A percentile compares a stretch with the other conserved stretches of the same genome.
Conservation (phyloP, 2,329 filamentous ascomycete species). For the Davidsoniella australis region DNA sequence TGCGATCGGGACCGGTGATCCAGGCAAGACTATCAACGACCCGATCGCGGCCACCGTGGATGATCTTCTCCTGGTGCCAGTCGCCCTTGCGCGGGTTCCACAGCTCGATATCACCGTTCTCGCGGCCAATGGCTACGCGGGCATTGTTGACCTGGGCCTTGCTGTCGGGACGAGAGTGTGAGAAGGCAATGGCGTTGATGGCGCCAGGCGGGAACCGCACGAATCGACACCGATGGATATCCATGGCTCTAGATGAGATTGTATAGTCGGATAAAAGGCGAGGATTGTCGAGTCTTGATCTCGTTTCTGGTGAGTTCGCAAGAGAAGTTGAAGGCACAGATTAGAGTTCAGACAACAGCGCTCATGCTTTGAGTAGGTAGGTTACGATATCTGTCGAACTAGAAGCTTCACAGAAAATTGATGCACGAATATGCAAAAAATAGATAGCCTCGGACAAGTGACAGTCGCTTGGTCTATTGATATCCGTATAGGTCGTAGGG, state of each 20-base stretch:
- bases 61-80: constrained; percentile 82
- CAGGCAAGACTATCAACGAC: constrained; percentile 84
- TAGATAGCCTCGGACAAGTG: neutral
- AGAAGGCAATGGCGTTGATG: constrained; percentile 91
- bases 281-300: neutral
- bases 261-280: neutral
- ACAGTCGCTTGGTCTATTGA: neutral
- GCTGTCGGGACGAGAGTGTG: constrained; percentile 43
- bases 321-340: neutral
- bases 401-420: too few species aligned
- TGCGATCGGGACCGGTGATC: constrained; percentile 70
- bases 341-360: neutral
- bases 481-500: neutral
- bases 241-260: constrained; percentile 41
- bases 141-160: constrained; percentile 34
- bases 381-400: neutral
- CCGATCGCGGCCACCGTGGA: constrained; percentile 66
- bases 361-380: constrained; percentile 1
- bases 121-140: constrained; percentile 75
- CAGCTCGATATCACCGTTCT: constrained; percentile 92
- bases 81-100: constrained; percentile 74
- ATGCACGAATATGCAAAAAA: neutral
- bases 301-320: neutral
- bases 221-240: constrained; percentile 93
- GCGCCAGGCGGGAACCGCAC: constrained; percentile 79